These are phyloP conservation scores for Verticillium klebahnii DNA, from an alignment of 2,329 filamentous ascomycete species.

Conservation along the genomic window DNA sequence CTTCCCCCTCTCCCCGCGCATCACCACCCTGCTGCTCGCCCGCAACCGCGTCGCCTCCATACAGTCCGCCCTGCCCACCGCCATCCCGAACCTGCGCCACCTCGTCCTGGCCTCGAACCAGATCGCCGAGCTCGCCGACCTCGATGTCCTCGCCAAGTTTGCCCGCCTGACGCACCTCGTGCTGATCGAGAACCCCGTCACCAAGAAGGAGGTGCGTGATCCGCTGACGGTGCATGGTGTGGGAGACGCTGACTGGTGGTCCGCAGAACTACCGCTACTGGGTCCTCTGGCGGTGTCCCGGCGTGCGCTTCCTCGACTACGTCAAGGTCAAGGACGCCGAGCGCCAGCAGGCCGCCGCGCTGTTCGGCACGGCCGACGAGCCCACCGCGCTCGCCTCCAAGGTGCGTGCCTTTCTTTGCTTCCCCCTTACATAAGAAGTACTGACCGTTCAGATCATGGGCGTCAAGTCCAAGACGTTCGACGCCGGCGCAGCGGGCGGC, in stretches of 20 bases:
- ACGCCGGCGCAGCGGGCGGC: slow-evolving; percentile 44
- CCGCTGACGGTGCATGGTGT: not conserved
- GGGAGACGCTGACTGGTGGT: slow-evolving; percentile 4
- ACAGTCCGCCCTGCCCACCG: slow-evolving; percentile 67
- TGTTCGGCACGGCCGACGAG: slow-evolving; percentile 76
- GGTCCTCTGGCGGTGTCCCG: slow-evolving; percentile 81
- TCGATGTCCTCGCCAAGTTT: slow-evolving; percentile 73
- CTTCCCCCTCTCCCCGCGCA: slow-evolving; percentile 85
- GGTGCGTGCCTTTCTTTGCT: slow-evolving; percentile 31
- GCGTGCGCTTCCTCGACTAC: slow-evolving; percentile 87
- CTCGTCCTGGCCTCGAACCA: slow-evolving; percentile 82
- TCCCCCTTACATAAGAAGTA: not conserved
- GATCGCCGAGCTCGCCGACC: slow-evolving; percentile 76
- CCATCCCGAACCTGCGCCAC: slow-evolving; percentile 76
- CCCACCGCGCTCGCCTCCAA: slow-evolving; percentile 77
- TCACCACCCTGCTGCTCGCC: slow-evolving; percentile 82
- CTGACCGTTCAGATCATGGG: slow-evolving; percentile 64
- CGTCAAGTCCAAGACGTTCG: slow-evolving; percentile 73
- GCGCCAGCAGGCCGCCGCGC: slow-evolving; percentile 66
- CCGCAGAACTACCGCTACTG: slow-evolving; percentile 83
- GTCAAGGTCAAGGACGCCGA: slow-evolving; percentile 86
- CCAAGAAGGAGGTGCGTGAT: slow-evolving; percentile 77
- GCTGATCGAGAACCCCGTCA: slow-evolving; percentile 82
- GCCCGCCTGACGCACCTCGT: slow-evolving; percentile 72
- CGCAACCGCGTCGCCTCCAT: slow-evolving; percentile 84